These are phyloP conservation scores for Penstemon davidsonii DNA, from an alignment of 257 asterid genomes.

Conservation along the genomic window DNA sequence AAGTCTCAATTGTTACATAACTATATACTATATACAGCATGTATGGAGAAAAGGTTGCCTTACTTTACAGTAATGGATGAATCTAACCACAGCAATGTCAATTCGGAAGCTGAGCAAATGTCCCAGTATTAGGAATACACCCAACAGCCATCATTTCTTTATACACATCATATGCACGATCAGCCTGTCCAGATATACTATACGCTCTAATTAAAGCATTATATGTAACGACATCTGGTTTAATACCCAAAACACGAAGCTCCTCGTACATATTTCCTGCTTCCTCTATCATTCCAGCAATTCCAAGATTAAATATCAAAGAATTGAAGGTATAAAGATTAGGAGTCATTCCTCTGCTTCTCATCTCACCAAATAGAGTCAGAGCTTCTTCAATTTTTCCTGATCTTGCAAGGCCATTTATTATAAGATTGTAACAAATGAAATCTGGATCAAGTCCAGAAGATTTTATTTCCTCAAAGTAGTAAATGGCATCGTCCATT, in stretches of 20 bases:
- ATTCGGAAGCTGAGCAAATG: conserved; percentile 93
- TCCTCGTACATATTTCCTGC: conserved; percentile 73
- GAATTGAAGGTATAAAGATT: conserved; percentile 78
- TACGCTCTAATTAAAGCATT: conserved; percentile 87
- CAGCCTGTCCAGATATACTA: conserved; percentile 68
- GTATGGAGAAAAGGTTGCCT: background rate
- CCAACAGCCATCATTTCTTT: conserved; percentile 92
- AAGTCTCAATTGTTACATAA: conserved; percentile 4
- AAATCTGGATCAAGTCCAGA: conserved; percentile 91
- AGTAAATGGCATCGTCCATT: conserved; percentile 64
- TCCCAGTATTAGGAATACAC: conserved; percentile 74
- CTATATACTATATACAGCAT: conserved; percentile 6
- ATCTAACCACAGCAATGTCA: conserved; percentile 23
- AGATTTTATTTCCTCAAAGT: conserved; percentile 71
- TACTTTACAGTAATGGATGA: conserved; percentile 8
- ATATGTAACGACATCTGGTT: conserved; percentile 82
- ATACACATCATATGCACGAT: conserved; percentile 72
- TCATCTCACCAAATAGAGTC: conserved; percentile 76
- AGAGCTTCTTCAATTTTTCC: conserved; percentile 59
- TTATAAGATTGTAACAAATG: conserved; percentile 79
- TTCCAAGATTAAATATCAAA: conserved; percentile 70
- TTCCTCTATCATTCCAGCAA: conserved; percentile 68
- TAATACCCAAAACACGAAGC: conserved; percentile 56
- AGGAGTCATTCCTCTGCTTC: conserved; percentile 65
- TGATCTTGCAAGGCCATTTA: conserved; percentile 73